A percentile compares a stretch with the other conserved stretches of the same genome.
phyloP scores from a whole-genome alignment of 495 filamentous ascomycete species.

The Aspergillus avenaceus region DNA sequence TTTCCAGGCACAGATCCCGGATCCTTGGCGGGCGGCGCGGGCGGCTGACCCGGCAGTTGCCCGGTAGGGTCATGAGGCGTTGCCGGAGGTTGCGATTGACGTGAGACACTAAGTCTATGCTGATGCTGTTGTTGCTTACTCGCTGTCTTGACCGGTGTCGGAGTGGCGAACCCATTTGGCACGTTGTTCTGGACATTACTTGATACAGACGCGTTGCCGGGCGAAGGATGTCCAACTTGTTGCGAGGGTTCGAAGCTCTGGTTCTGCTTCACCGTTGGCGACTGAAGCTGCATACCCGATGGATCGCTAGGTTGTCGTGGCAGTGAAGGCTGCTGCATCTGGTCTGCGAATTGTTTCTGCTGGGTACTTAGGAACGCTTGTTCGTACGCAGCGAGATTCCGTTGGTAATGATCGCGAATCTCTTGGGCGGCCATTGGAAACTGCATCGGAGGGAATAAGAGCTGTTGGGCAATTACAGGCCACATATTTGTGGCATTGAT shows the following conservation, averaged over 20 bases:
- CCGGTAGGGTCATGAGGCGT: slow-evolving; percentile 28
- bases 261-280: slow-evolving; percentile 30
- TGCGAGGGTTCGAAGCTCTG: slow-evolving; percentile 32
- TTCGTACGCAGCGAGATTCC: slow-evolving; percentile 71
- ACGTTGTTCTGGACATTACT: slow-evolving; percentile 30
- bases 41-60: slow-evolving; percentile 31
- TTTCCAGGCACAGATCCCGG: slow-evolving; percentile 38
- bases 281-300: slow-evolving; percentile 37
- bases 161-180: slow-evolving; percentile 42
- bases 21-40: slow-evolving; percentile 34
- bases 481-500: slow-evolving; percentile 65
- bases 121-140: slow-evolving; percentile 34
- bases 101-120: slow-evolving; percentile 34
- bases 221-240: slow-evolving; percentile 34
- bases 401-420: slow-evolving; percentile 66
- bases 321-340: slow-evolving; percentile 49
- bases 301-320: slow-evolving; percentile 36
- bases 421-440: slow-evolving; percentile 62
- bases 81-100: slow-evolving; percentile 33
- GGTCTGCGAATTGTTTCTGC: slow-evolving; percentile 47
- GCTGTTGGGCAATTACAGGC: slow-evolving; percentile 61
- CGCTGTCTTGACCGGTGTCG: slow-evolving; percentile 35
- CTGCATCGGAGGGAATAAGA: slow-evolving; percentile 65
- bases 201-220: slow-evolving; percentile 26
- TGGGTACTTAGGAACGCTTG: slow-evolving; percentile 61